Evolutionary conservation across 768 basidiomycete genomes (phyloP).

Genomic region (Termitomyces sp.): DNA sequence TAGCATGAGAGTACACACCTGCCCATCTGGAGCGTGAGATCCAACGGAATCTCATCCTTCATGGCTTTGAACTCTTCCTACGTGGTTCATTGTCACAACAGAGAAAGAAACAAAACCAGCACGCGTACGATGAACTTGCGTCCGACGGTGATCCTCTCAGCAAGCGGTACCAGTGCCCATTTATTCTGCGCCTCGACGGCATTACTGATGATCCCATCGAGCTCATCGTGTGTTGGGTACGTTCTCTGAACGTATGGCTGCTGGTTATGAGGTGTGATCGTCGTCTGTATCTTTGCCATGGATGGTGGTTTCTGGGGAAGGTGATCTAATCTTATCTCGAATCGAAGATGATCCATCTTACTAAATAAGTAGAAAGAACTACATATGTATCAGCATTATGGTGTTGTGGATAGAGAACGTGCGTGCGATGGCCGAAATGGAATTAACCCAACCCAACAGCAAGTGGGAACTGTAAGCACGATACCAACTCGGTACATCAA

Average conservation of each 20-base stretch:
- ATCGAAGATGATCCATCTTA: too few species aligned
- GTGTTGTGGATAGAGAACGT: too few species aligned
- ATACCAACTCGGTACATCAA: too few species aligned
- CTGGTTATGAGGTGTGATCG: slow-evolving; percentile 80
- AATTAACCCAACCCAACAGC: too few species aligned
- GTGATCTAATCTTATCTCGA: slow-evolving; percentile 14
- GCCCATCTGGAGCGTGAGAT: slow-evolving; percentile 90
- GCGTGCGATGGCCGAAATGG: too few species aligned
- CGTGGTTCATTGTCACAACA: neutral
- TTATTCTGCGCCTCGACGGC: slow-evolving; percentile 65
- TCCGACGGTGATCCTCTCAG: slow-evolving; percentile 65
- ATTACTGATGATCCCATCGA: slow-evolving; percentile 54
- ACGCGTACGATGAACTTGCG: slow-evolving; percentile 33
- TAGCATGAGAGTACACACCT: slow-evolving; percentile 44
- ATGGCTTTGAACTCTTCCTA: slow-evolving; percentile 47
- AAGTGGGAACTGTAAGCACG: too few species aligned
- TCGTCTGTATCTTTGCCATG: slow-evolving; percentile 57
- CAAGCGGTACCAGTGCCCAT: slow-evolving; percentile 72
- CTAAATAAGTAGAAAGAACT: too few species aligned
- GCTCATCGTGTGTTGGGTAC: slow-evolving; percentile 56
- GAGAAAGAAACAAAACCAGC: neutral
- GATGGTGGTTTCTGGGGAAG: slow-evolving; percentile 13
- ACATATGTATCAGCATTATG: too few species aligned
- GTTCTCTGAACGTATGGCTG: slow-evolving; percentile 59
- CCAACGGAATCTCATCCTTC: slow-evolving; percentile 59